Evolutionary conservation across 441 rosid species (phyloP), one percentile per base, ranked within the genome.

Genomic region (Erysimum cheiri): DNA sequence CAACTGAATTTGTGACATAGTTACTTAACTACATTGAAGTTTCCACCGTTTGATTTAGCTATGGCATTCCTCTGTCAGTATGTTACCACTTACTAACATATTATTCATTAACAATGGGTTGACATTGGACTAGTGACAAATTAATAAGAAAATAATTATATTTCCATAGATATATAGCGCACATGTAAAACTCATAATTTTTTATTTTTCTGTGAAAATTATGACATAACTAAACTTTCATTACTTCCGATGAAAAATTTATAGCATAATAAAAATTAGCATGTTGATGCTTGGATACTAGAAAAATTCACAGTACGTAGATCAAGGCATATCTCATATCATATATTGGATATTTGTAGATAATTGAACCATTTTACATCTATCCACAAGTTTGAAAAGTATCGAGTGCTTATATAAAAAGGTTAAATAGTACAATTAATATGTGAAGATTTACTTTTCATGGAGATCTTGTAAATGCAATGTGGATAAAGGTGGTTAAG

Each of bases 401-500:
- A 6, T 14, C 5, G 47, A n/a, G 48, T 1, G 19, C 43, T 39
- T 9, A 15, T 47, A 47, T 10, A 47, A 8, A 47, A 47, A 17
- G 52, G 28, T 37, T 47, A 47, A 47, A 8, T 47, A 22, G 8
- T 19, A 47, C 2, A 15, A 15, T 44, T 22, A 22, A 22, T 22
- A 22, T 17, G 19, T 17, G 52, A 17, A 47, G 52, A 47, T 47
- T 47, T 47, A 47, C 13, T 47, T 54, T 49, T 33, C n/a, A 35
- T 35, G 61, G 44, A 57, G 26, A 57, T 57, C n/a, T 55, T 33
- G 41, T 9, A 55, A 55, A 55, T 32, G 61, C 10, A 24, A 57
- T 57, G 62, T 57, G 41, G 46, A 57, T 57, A 57, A 57, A 57
- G 62, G 70, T 75, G 70, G 78, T 41, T 11, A 70, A 62, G 74